Base-by-base conservation (phyloP, 2,329 filamentous ascomycete species). In the Penicillium polonicum region DNA sequence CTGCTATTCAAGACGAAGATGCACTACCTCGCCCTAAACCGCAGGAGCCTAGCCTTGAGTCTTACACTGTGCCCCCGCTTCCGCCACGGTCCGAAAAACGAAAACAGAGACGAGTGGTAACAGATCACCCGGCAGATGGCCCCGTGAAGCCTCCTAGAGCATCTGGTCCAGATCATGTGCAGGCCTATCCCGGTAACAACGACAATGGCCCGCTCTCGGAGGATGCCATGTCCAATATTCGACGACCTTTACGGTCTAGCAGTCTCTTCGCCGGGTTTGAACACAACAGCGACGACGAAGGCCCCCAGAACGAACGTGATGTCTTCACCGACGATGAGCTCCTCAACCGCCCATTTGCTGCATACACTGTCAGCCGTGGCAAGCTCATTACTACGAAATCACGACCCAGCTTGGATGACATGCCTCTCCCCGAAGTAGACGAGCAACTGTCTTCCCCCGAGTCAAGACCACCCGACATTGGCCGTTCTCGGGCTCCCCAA, bases 261-360 rank as follows among this genome's bases (percentile, higher is more conserved):
- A 94, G 90, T 70, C 79, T 95, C n/a, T 94, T 94, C 73, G 89
- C 90, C 33, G 90, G 90, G 0, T 94, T 95, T 64, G 90, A 93
- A 46, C 85, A 85, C 13, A 81, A 80, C 44, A 91, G 86, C 67
- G 80, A 82, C 57, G 79, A 82, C 17, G 75, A 76, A 60, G 57
- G 55, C 9, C 63, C 65, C 8, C 65, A 64, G 9, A 60, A 56
- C 35, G 46, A 67, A 19, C 57, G 65, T 7, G 74, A 76, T 42
- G 65, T 77, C 21, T 77, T 77, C 51, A 76, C 74, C 2, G 78
- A 79, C 49, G 74, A 78, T 51, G 78, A 78, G 17, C 69, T 79
- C 15, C 73, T 79, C 42, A 76, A 73, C 55, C 74, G 77, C 25
- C 78, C 78, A 9, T 78, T 77, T 57, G 74, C 74, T 41, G 73